phyloP scores from a whole-genome alignment of 202 grass and related monocot genomes.

The Carex sylvatica region DNA sequence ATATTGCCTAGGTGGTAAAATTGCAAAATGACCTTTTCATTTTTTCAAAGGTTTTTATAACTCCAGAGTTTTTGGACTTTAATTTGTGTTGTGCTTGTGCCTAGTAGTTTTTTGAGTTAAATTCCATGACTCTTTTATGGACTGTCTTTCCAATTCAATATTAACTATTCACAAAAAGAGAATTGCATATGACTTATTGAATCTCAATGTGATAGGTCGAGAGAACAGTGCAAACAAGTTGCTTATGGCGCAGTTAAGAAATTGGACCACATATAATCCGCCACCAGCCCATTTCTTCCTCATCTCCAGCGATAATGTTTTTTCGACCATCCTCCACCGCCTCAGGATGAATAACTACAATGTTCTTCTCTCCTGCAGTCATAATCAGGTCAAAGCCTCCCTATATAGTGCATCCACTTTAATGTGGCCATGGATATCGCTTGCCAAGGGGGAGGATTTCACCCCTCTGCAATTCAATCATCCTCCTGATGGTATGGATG shows the following conservation, averaged over 20 bases:
- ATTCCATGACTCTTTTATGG: not conserved
- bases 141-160: not conserved
- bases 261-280: constrained; percentile 69
- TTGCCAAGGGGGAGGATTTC: constrained; percentile 66
- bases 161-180: not conserved
- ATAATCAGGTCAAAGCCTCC: not conserved
- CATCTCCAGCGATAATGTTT: constrained; percentile 74
- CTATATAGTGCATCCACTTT: constrained; percentile 68
- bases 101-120: not conserved
- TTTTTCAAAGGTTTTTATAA: not conserved
- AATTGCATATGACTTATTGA: not conserved
- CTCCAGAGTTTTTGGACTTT: not conserved
- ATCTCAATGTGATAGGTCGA: constrained; percentile 35
- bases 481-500: constrained; percentile 77
- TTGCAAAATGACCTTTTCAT: not conserved
- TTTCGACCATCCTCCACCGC: constrained; percentile 72
- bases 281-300: constrained; percentile 87
- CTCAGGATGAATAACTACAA: constrained; percentile 95
- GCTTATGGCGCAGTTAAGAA: constrained; percentile 65
- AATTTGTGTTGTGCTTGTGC: not conserved
- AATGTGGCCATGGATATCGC: constrained; percentile 78
- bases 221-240: constrained; percentile 68
- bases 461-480: constrained; percentile 56
- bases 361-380: constrained; percentile 61
- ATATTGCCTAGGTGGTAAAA: not conserved